These are phyloP conservation scores for Rosa hybrid DNA, from an alignment of 331 rosid genomes.

Conservation along the genomic window DNA sequence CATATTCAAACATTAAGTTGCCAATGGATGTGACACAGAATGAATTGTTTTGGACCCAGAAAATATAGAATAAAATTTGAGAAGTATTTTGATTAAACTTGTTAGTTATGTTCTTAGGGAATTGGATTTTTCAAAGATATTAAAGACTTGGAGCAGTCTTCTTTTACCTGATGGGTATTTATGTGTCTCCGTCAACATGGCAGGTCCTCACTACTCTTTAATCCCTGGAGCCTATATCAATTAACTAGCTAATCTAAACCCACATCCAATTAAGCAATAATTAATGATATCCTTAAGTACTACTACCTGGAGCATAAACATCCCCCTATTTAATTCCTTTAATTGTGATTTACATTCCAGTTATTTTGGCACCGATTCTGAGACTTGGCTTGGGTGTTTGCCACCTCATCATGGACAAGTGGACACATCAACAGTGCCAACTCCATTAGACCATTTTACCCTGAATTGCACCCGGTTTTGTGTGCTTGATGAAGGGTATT, in stretches of 20 bases:
- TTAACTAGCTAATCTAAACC: neutral
- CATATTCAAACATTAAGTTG: neutral
- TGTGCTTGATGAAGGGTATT: neutral
- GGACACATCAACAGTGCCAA: neutral
- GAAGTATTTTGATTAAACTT: neutral
- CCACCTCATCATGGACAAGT: neutral
- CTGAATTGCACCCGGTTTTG: fast-evolving
- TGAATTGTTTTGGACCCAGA: neutral
- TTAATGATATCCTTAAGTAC: neutral
- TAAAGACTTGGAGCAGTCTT: neutral
- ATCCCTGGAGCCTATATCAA: neutral
- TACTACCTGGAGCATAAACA: neutral
- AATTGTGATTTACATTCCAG: neutral
- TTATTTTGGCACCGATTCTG: neutral
- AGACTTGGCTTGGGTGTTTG: neutral
- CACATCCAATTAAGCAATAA: neutral
- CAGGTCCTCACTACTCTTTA: neutral
- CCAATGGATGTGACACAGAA: neutral
- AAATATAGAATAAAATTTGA: neutral
- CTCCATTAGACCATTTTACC: neutral
- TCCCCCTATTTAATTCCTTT: neutral
- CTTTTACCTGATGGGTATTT: neutral
- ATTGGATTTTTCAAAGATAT: neutral
- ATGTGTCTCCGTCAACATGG: conserved; percentile 8
- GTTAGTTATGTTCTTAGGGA: neutral